Conservation (phyloP, 805 yeast genomes). For the Ogataea paradorogensis region DNA sequence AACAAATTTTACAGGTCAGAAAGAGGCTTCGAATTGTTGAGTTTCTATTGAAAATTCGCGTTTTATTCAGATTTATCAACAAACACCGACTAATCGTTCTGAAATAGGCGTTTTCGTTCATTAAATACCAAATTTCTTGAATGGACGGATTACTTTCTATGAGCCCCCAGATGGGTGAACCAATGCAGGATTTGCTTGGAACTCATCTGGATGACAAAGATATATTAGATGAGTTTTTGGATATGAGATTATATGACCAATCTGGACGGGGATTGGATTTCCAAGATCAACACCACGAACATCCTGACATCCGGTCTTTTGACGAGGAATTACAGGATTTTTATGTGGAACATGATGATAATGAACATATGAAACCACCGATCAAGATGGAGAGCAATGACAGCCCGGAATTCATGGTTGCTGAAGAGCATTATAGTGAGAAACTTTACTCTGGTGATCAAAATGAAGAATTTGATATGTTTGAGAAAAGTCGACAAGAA, state of each 20-base stretch:
- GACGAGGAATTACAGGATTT: constrained; percentile 6
- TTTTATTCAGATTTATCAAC: not conserved
- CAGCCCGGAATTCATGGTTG: constrained; percentile 5
- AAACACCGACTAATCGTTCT: not conserved
- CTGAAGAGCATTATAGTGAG: constrained; percentile 8
- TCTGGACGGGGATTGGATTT: constrained; percentile 4
- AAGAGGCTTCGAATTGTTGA: not conserved
- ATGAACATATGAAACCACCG: constrained; percentile 4
- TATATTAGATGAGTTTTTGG: constrained; percentile 55
- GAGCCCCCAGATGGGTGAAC: constrained; percentile 19
- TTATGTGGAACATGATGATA: constrained; percentile 2
- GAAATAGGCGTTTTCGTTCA: not conserved
- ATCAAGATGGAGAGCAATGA: constrained; percentile 16
- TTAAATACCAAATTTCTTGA: too few species aligned
- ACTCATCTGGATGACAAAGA: constrained; percentile 37
- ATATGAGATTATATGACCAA: constrained; percentile 47
- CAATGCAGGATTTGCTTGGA: constrained; percentile 14
- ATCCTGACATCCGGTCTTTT: not conserved
- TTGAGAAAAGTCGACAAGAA: constrained; percentile 47
- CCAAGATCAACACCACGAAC: constrained; percentile 2
- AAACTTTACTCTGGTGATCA: constrained; percentile 8
- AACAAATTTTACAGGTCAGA: constrained; percentile 1
- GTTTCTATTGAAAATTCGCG: not conserved
- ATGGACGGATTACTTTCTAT: constrained; percentile 24
- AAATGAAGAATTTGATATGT: constrained; percentile 30